Evolutionary conservation across 306 rosid species (phyloP).

Genomic region (Lagenaria siceraria): DNA sequence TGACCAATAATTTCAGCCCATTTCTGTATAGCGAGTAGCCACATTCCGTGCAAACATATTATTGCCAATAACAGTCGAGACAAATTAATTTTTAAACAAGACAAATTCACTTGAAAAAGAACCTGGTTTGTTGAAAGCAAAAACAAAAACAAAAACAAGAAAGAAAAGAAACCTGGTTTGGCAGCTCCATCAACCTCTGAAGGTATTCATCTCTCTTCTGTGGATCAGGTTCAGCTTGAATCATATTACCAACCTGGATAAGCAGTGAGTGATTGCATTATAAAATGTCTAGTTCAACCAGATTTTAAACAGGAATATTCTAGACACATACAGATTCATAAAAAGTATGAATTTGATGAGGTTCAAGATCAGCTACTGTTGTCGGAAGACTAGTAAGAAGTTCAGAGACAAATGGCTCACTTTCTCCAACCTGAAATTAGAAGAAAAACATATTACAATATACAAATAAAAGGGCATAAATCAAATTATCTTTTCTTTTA

Average conservation of each 20-base stretch:
- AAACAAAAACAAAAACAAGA: no score
- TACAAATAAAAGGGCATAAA: not conserved
- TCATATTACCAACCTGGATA: slow-evolving; percentile 80
- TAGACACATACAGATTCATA: slow-evolving; percentile 75
- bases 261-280: not conserved
- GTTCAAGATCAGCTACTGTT: slow-evolving; percentile 84
- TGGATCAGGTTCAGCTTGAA: slow-evolving; percentile 86
- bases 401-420: slow-evolving; percentile 92
- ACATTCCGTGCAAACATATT: not conserved
- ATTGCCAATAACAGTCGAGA: not conserved
- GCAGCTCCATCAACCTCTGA: slow-evolving; percentile 83
- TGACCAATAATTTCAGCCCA: slow-evolving; percentile 91
- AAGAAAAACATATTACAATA: not conserved
- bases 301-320: not conserved
- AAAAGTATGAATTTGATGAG: slow-evolving; percentile 88
- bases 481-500: not conserved
- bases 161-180: slow-evolving; percentile 53
- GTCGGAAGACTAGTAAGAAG: slow-evolving; percentile 75
- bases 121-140: not conserved
- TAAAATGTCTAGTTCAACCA: not conserved
- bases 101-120: not conserved
- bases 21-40: slow-evolving; percentile 38
- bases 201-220: slow-evolving; percentile 88
- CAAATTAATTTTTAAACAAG: not conserved
- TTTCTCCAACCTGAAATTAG: slow-evolving; percentile 76